Conservation (phyloP, 2,329 filamentous ascomycete species). For the Botrytis galanthina region DNA sequence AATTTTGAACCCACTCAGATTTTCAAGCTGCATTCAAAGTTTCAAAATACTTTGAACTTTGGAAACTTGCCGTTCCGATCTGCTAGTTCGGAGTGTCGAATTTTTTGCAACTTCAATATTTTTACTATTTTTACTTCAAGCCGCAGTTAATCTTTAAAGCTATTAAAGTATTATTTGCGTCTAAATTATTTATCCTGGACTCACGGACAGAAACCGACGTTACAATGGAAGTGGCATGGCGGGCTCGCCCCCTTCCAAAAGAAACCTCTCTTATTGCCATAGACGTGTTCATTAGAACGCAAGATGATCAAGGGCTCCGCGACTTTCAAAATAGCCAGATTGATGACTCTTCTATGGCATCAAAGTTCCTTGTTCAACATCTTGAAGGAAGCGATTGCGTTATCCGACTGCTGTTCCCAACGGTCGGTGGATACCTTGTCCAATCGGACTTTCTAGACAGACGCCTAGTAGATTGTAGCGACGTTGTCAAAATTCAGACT, state of each 20-base stretch:
- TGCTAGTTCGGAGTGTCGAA: neutral
- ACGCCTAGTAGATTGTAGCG: neutral
- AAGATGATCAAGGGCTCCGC: neutral
- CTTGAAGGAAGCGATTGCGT: neutral
- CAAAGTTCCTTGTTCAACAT: neutral
- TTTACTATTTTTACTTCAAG: neutral
- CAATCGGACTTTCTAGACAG: neutral
- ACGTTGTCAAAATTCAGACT: neutral
- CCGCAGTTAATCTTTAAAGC: neutral
- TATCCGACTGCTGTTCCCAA: neutral
- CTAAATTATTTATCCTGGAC: too few relatives aligned
- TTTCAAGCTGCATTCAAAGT: neutral
- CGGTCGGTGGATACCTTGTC: neutral
- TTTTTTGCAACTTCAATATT: neutral
- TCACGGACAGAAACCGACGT: neutral
- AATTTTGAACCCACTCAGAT: neutral
- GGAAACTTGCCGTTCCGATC: neutral
- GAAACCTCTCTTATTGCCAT: constrained; percentile 1
- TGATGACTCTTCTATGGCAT: neutral
- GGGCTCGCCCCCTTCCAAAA: neutral
- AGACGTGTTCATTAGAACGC: neutral
- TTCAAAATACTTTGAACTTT: neutral
- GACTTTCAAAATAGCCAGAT: neutral
- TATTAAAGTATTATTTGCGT: neutral
- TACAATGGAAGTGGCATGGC: neutral